A percentile compares a stretch with the other conserved stretches of the same genome.
These are phyloP conservation scores for Fusarium sp. DNA, from an alignment of 2,329 filamentous ascomycete genomes.

Conservation along the genomic window DNA sequence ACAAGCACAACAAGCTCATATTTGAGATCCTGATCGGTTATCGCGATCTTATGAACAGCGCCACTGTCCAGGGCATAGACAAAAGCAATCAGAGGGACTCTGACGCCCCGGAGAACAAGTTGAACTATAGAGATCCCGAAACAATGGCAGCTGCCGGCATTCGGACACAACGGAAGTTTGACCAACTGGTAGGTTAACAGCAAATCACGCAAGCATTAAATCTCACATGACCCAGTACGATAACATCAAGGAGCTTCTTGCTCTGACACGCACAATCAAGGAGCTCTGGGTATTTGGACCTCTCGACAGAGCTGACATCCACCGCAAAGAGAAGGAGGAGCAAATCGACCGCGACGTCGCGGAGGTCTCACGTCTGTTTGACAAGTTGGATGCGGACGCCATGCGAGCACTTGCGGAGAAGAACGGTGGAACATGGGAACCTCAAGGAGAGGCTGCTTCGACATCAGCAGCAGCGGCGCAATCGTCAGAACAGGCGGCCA, in stretches of 20 bases:
- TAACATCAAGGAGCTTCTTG: conserved; percentile 60
- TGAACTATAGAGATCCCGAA: conserved; percentile 57
- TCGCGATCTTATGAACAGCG: conserved; percentile 59
- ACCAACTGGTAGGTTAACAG: conserved; percentile 54
- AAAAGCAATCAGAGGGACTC: conserved; percentile 56
- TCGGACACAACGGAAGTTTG: conserved; percentile 62
- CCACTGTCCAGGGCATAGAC: conserved; percentile 59
- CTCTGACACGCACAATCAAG: conserved; percentile 60
- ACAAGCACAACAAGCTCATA: conserved; percentile 61
- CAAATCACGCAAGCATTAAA: too few species aligned
- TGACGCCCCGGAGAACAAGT: conserved; percentile 55
- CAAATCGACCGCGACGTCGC: conserved; percentile 55
- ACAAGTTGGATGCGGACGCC: conserved; percentile 51
- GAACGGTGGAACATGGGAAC: conserved; percentile 56
- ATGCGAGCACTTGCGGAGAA: conserved; percentile 54
- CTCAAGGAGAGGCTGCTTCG: conserved; percentile 35
- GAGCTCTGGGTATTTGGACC: conserved; percentile 62
- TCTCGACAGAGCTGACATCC: conserved; percentile 56
- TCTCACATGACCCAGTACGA: conserved; percentile 51
- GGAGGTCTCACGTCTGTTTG: conserved; percentile 53
- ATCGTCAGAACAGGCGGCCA: conserved; percentile 7
- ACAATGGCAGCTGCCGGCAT: conserved; percentile 59
- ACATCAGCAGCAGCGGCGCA: background rate
- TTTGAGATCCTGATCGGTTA: conserved; percentile 61
- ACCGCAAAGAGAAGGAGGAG: conserved; percentile 54